These are phyloP conservation scores for Bolboschoenoplectus hybrid DNA, from an alignment of 202 grass and related monocot genomes.

Conservation along the genomic window DNA sequence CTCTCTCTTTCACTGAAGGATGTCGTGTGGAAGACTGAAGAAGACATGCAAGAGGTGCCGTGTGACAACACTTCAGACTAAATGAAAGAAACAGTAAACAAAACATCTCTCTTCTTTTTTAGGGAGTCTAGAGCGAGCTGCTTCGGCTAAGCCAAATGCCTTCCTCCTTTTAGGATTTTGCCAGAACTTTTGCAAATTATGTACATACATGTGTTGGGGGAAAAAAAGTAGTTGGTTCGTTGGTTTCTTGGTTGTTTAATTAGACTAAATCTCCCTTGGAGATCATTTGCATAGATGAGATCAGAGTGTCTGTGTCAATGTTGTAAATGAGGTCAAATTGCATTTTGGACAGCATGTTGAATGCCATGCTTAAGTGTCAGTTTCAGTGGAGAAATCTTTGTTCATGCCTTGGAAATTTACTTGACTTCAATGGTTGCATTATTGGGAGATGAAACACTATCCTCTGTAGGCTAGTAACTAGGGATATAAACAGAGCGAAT, in stretches of 20 bases:
- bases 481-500: too few species aligned
- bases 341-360: conserved; percentile 3
- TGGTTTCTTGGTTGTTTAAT: conserved; percentile 50
- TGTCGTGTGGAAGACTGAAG: conserved; percentile 90
- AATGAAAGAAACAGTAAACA: conserved; percentile 3
- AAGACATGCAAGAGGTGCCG: conserved; percentile 51
- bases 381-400: background rate
- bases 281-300: conserved; percentile 18
- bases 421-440: background rate
- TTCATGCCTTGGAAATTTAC: background rate
- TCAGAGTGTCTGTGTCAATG: background rate
- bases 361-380: background rate
- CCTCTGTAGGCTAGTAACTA: too few species aligned
- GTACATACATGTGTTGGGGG: conserved; percentile 38
- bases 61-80: conserved; percentile 37
- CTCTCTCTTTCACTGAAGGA: conserved; percentile 79
- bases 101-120: conserved; percentile 24
- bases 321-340: conserved; percentile 28
- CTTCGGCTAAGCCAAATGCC: conserved; percentile 22
- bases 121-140: background rate
- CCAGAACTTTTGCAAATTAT: conserved; percentile 35
- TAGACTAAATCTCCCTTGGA: conserved; percentile 17
- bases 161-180: conserved; percentile 34
- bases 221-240: conserved; percentile 45
- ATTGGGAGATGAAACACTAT: background rate